Evolutionary conservation across 108 stramenopile species (phyloP).

Genomic region (Epithemia pelagica): DNA sequence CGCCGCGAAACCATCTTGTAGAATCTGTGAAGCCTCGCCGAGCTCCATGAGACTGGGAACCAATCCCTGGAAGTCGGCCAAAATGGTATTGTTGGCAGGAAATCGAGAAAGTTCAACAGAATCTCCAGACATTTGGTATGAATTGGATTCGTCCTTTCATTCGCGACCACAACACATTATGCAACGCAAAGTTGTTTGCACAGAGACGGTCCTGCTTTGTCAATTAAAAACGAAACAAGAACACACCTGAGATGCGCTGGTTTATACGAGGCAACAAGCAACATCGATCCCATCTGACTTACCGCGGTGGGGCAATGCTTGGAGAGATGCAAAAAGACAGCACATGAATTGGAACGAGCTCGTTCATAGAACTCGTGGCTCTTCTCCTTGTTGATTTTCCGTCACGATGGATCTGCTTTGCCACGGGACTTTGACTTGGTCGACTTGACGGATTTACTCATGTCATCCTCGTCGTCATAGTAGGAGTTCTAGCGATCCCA

Average conservation of each 20-base stretch:
- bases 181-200: conserved; percentile 28
- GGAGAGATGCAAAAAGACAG: conserved; percentile 67
- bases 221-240: background rate
- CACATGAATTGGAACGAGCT: conserved; percentile 67
- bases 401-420: conserved; percentile 34
- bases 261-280: too few species aligned
- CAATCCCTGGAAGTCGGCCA: conserved; percentile 43
- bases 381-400: conserved; percentile 37
- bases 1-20: too few species aligned
- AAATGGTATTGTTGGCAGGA: conserved; percentile 44
- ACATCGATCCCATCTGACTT: too few species aligned
- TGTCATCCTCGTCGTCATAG: background rate
- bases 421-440: too few species aligned
- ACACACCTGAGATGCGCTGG: too few species aligned
- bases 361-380: conserved; percentile 26
- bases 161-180: conserved; percentile 27
- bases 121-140: conserved; percentile 82
- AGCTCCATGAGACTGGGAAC: conserved; percentile 40
- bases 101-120: conserved; percentile 68
- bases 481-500: too few species aligned
- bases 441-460: conserved; percentile 6
- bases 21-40: conserved; percentile 55
- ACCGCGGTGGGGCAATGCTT: conserved; percentile 67
- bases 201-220: conserved; percentile 33
- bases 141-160: conserved; percentile 41